Base-by-base conservation (phyloP, 2,329 filamentous ascomycete genomes). In the Aspergillus ibericus region DNA sequence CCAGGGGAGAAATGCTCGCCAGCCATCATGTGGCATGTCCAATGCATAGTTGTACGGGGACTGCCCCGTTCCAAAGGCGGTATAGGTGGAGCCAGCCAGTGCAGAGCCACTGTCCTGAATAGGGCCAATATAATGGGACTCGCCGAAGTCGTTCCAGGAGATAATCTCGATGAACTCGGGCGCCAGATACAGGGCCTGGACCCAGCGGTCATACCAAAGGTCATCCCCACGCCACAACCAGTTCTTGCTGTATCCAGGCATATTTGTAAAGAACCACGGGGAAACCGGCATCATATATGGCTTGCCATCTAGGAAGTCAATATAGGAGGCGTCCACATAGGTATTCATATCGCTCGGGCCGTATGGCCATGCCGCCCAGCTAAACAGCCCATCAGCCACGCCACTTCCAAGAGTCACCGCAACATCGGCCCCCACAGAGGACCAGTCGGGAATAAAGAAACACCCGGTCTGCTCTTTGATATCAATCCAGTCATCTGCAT, bases 161-260 rank as follows among this genome's bases (percentile, higher is more conserved):
- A 85, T 79, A 54, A 85, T 83, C 68, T 81, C 75, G 35, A 86
- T 78, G 44, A 81, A 82, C 12, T 81, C 76, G 0, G 84, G 83
- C 55, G 77, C 68, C 0, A 85, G 63, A 0, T 78, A 71, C 25
- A 84, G 65, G 1, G 82, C 77, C 56, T 85, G 77, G 47, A 78
- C 70, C 85, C 85, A 88, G 5, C 85, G 81, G 53, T 84, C 74
- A 58, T 77, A 80, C 85, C 86, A 88, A 5, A 88, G 72, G 52
- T 81, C 75, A 59, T 88, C 85, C 5, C 83, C 82, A 32, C 79
- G 78, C 77, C 83, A 88, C 3, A 86, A 75, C 85, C 85, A 88
- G 69, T 86, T 85, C 72, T 87, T 88, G 40, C 74, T 71, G 64
- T 79, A 87, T 5, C 77, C 72, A 0, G 82, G 79, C 73, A 86